Conservation (phyloP, 1,284 basidiomycete species). For the Apiotrichum domesticum region DNA sequence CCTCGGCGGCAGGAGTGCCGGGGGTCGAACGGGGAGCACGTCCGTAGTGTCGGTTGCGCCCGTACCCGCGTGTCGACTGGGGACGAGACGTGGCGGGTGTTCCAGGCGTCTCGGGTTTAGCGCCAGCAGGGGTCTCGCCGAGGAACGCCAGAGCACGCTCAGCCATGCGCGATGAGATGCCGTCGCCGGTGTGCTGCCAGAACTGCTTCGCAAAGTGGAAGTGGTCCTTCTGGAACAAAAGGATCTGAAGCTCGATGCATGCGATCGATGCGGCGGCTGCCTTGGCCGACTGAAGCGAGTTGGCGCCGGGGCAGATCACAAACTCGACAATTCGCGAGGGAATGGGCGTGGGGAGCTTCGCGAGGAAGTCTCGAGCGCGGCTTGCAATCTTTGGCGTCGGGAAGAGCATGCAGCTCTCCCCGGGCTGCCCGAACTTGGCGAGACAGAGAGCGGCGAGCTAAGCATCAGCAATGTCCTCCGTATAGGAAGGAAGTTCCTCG, state of each 20-base stretch:
- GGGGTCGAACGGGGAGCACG: conserved; percentile 9
- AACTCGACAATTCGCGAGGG: conserved; percentile 66
- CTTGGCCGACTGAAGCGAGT: conserved; percentile 13
- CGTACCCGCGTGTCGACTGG: conserved; percentile 42
- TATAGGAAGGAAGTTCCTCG: too few species aligned
- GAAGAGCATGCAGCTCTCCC: conserved; percentile 71
- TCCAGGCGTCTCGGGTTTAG: neutral
- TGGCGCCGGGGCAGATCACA: conserved; percentile 53
- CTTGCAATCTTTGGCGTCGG: conserved; percentile 67
- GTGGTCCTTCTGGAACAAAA: conserved; percentile 64
- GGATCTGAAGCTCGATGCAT: conserved; percentile 65
- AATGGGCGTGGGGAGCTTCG: conserved; percentile 49
- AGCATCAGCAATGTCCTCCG: too few species aligned
- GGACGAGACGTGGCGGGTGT: neutral
- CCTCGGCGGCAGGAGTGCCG: conserved; percentile 12
- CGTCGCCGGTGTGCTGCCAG: conserved; percentile 92
- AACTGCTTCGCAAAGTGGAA: conserved; percentile 77
- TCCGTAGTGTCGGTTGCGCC: conserved; percentile 41
- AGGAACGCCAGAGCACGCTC: conserved; percentile 72
- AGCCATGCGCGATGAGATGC: conserved; percentile 81
- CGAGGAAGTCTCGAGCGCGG: conserved; percentile 69
- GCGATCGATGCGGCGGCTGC: conserved; percentile 29
- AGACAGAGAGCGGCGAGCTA: conserved; percentile 72
- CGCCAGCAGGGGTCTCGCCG: conserved; percentile 45
- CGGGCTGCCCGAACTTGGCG: conserved; percentile 64